Evolutionary conservation across 1,284 basidiomycete genomes (phyloP).

Genomic region (Clitocybe nebularis): DNA sequence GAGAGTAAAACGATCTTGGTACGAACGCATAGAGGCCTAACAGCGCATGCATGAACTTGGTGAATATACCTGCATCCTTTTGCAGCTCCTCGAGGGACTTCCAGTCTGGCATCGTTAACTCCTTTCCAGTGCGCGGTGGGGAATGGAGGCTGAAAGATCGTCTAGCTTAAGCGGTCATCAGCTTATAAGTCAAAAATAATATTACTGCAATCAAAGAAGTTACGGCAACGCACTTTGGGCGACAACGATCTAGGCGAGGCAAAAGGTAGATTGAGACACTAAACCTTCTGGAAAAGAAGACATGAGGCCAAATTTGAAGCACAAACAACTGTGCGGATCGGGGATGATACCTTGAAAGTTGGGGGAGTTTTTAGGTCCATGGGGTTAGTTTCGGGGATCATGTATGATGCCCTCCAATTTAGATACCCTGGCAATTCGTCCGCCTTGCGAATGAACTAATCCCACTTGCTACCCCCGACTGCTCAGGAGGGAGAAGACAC

Average conservation of each 20-base stretch:
- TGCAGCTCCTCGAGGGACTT: slow-evolving; percentile 45
- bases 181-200: slow-evolving; percentile 1
- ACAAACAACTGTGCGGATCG: neutral
- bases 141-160: slow-evolving; percentile 6
- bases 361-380: neutral
- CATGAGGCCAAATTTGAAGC: neutral
- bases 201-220: neutral
- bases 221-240: neutral
- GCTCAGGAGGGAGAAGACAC: too few relatives aligned
- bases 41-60: slow-evolving; percentile 62
- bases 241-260: slow-evolving; percentile 2
- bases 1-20: slow-evolving; percentile 7
- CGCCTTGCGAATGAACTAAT: too few relatives aligned
- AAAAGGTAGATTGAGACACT: slow-evolving; percentile 3
- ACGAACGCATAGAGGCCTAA: slow-evolving; percentile 63
- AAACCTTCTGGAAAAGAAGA: neutral
- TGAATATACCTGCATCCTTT: slow-evolving; percentile 52
- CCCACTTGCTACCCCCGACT: too few relatives aligned
- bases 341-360: too few relatives aligned
- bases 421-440: too few relatives aligned
- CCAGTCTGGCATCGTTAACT: slow-evolving; percentile 49
- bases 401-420: too few relatives aligned
- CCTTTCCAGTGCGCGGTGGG: slow-evolving; percentile 6
- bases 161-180: slow-evolving; percentile 3
- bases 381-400: neutral